Evolutionary conservation across 2,329 filamentous ascomycete species (phyloP), one percentile per base, ranked within the genome.

Genomic region (Beauveria sp.): DNA sequence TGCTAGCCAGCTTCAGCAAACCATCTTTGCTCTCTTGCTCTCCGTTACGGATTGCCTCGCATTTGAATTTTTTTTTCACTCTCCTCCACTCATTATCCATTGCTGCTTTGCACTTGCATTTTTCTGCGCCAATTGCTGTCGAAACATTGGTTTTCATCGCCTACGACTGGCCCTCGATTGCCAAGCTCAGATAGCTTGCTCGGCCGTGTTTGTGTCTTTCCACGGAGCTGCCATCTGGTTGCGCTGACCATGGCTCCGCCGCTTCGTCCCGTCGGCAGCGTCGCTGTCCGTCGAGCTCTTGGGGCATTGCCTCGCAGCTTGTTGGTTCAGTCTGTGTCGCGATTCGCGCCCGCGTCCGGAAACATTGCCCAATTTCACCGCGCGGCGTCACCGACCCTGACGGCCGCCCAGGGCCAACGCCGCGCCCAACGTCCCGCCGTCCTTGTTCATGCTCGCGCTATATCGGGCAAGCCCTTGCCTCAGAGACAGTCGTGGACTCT

Each of bases 401-500:
- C 18, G 20, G 22, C 47, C n/a, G 57, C 49, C 22, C 52, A n/a
- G 24, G 22, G 30, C 56, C 22, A 22, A 20, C 26, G 42, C 7
- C 34, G 24, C 24, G 12, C 38, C 24, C 47, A 53, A 38, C 34
- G 9, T 24, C 43, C 12, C 59, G 64, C 68, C 42, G 62, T 62
- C 4, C 66, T 69, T 28, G 20, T 69, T 62, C 66, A 71, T 58
- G 62, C 69, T 28, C 77, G 80, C 62, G 68, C 70, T 6, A 68
- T 85, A 20, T 86, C 83, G 0, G 82, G 82, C 26, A 79, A 76
- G 67, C 79, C 82, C 18, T 73, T 82, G 3, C 79, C 79, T 7
- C 79, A 82, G 66, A 67, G 72, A 54, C 74, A 75, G 51, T 84
- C 80, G 18, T 72, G 74, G 64, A 55, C 80, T 3, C 70, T 83